A percentile compares a stretch with the other conserved stretches of the same genome.
phyloP scores from a whole-genome alignment of 805 yeast genomes.

The Teunomyces lycoperdinae region DNA sequence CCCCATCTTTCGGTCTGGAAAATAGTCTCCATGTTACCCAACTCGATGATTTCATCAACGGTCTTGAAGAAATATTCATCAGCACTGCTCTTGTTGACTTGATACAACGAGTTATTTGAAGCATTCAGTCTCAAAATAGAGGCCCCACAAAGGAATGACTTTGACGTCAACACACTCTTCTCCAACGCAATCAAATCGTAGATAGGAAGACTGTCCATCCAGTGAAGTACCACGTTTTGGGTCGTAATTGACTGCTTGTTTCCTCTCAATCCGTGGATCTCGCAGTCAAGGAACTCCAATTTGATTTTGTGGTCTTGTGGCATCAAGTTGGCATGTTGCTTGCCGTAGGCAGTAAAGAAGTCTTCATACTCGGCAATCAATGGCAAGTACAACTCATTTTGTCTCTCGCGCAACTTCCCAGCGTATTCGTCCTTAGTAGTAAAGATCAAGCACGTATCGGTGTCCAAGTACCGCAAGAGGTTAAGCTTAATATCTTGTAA shows the following conservation, averaged over 20 bases:
- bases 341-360: conserved; percentile 46
- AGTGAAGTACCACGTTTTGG: conserved; percentile 58
- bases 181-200: conserved; percentile 90
- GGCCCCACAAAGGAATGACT: conserved; percentile 83
- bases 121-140: conserved; percentile 53
- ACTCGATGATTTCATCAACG: conserved; percentile 69
- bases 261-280: conserved; percentile 76
- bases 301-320: conserved; percentile 28
- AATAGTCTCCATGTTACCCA: conserved; percentile 77
- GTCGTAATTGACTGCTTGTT: conserved; percentile 65
- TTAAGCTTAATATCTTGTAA: conserved; percentile 54
- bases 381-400: conserved; percentile 74
- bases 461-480: conserved; percentile 81
- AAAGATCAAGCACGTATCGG: conserved; percentile 88
- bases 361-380: conserved; percentile 65
- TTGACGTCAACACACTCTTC: conserved; percentile 79
- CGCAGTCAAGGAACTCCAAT: conserved; percentile 72
- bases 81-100: conserved; percentile 30
- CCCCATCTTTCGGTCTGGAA: conserved; percentile 94
- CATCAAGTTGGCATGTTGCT: conserved; percentile 22
- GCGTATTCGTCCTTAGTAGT: conserved; percentile 80
- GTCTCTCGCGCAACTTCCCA: conserved; percentile 77
- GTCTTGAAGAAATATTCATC: conserved; percentile 38
- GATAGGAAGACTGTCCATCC: conserved; percentile 58
- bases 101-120: conserved; percentile 26